phyloP scores from a whole-genome alignment of 1,284 basidiomycete species.

The Sanghuangporus weigelae region DNA sequence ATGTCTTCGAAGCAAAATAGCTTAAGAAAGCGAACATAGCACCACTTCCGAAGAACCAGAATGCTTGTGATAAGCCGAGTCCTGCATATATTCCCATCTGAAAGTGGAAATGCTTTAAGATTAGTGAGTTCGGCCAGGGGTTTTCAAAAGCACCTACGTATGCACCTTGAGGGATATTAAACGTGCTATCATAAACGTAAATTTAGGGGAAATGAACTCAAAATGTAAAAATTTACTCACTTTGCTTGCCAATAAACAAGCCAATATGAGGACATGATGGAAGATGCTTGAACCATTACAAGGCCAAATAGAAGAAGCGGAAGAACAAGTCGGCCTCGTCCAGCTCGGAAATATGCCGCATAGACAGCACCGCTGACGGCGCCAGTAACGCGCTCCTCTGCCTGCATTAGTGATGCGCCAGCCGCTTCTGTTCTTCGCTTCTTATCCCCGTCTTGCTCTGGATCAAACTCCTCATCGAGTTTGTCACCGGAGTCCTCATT shows the following conservation, averaged over 20 bases:
- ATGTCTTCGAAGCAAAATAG: constrained; percentile 44
- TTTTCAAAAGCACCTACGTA: constrained; percentile 37
- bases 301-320: constrained; percentile 50
- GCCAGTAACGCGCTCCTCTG: constrained; percentile 56
- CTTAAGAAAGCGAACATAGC: constrained; percentile 48
- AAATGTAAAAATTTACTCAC: constrained; percentile 25
- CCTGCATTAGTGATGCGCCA: constrained; percentile 33
- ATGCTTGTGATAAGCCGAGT: constrained; percentile 45
- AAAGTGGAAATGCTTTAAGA: constrained; percentile 51
- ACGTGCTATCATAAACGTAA: neutral
- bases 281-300: constrained; percentile 52
- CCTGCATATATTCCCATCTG: constrained; percentile 67
- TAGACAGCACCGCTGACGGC: constrained; percentile 49
- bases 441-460: constrained; percentile 19
- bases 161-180: constrained; percentile 24
- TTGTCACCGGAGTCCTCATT: constrained; percentile 28
- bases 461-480: constrained; percentile 29
- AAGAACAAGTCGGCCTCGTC: constrained; percentile 46
- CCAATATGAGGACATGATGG: constrained; percentile 66
- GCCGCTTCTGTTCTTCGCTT: constrained; percentile 1
- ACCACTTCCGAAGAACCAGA: constrained; percentile 52
- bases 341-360: constrained; percentile 48
- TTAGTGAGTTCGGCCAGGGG: constrained; percentile 25
- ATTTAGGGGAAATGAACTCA: neutral
- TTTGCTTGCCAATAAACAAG: constrained; percentile 68